Evolutionary conservation across 495 filamentous ascomycete genomes (phyloP).

Genomic region (Aspergillus campestris): DNA sequence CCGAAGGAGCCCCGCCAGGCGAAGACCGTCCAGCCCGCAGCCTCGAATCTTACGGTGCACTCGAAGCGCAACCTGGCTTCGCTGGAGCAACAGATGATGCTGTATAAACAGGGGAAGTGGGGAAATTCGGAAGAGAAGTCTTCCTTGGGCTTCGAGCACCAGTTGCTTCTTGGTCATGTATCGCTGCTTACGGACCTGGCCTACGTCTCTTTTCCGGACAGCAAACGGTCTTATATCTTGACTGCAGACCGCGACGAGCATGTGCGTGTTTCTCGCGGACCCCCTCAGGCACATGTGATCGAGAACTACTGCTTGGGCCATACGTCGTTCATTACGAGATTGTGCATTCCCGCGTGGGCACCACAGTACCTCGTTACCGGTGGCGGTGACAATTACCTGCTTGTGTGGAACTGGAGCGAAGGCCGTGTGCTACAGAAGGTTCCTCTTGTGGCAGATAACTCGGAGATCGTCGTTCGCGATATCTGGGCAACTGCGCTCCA

Average conservation of each 20-base stretch:
- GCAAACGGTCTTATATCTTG: slow-evolving; percentile 58
- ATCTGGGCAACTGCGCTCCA: slow-evolving; percentile 29
- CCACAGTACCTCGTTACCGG: slow-evolving; percentile 67
- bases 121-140: slow-evolving; percentile 34
- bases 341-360: slow-evolving; percentile 53
- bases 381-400: slow-evolving; percentile 70
- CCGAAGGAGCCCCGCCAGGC: slow-evolving; percentile 8
- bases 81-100: slow-evolving; percentile 60
- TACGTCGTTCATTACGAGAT: slow-evolving; percentile 64
- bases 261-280: slow-evolving; percentile 79
- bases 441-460: slow-evolving; percentile 15
- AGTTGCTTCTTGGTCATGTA: slow-evolving; percentile 81
- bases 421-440: slow-evolving; percentile 45
- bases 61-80: slow-evolving; percentile 67
- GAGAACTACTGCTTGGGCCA: slow-evolving; percentile 86
- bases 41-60: slow-evolving; percentile 72
- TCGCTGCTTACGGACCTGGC: slow-evolving; percentile 78
- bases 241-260: slow-evolving; percentile 95
- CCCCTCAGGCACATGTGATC: slow-evolving; percentile 80
- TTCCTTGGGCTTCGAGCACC: slow-evolving; percentile 54
- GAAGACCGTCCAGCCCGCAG: slow-evolving; percentile 46
- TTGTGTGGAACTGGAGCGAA: slow-evolving; percentile 73
- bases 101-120: slow-evolving; percentile 30
- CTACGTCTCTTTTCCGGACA: slow-evolving; percentile 32
- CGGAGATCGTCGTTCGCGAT: slow-evolving; percentile 24